Percentiles rank a stretch among this genome's conserved stretches.
phyloP scores from a whole-genome alignment of 2,329 filamentous ascomycete species.

The Tolypocladium amazonense region DNA sequence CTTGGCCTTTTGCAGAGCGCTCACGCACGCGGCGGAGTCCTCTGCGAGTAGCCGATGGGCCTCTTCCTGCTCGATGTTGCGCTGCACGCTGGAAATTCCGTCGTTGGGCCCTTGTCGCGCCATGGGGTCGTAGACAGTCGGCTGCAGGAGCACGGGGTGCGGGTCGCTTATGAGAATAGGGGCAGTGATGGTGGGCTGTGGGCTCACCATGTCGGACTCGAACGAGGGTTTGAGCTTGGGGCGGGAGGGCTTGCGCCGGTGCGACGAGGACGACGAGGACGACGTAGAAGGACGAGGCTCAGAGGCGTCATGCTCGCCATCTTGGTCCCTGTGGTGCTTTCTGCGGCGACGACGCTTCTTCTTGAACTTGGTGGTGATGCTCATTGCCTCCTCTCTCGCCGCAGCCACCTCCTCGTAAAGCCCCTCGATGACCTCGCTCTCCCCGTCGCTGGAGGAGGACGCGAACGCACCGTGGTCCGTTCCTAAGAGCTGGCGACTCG shows the following conservation, averaged over 20 bases:
- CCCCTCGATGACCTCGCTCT: conserved; percentile 18
- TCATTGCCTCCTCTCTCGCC: conserved; percentile 17
- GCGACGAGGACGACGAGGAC: conserved; percentile 12
- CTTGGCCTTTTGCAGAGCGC: conserved; percentile 46
- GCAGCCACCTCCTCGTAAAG: conserved; percentile 23
- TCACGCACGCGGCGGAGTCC: conserved; percentile 42
- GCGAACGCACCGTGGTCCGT: conserved; percentile 27
- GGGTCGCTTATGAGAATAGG: conserved; percentile 39
- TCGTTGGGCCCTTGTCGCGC: conserved; percentile 18
- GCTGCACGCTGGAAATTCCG: conserved; percentile 46
- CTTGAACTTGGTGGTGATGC: conserved; percentile 38
- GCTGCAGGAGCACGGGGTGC: conserved; percentile 43
- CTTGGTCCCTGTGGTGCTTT: conserved; percentile 21
- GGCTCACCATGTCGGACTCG: conserved; percentile 8
- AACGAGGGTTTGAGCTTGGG: conserved; percentile 12
- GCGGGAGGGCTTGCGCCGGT: conserved; percentile 13
- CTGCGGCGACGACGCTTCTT: conserved; percentile 30
- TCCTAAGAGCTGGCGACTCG: conserved; percentile 35
- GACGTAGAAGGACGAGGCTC: conserved; percentile 9
- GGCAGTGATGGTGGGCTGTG: conserved; percentile 31
- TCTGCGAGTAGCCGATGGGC: conserved; percentile 45
- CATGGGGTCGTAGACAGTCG: conserved; percentile 43
- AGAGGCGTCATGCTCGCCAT: conserved; percentile 9
- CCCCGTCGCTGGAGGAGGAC: conserved; percentile 24
- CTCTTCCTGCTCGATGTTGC: conserved; percentile 46